Conservation (phyloP, 495 filamentous ascomycete genomes). For the Xylaria acuta region DNA sequence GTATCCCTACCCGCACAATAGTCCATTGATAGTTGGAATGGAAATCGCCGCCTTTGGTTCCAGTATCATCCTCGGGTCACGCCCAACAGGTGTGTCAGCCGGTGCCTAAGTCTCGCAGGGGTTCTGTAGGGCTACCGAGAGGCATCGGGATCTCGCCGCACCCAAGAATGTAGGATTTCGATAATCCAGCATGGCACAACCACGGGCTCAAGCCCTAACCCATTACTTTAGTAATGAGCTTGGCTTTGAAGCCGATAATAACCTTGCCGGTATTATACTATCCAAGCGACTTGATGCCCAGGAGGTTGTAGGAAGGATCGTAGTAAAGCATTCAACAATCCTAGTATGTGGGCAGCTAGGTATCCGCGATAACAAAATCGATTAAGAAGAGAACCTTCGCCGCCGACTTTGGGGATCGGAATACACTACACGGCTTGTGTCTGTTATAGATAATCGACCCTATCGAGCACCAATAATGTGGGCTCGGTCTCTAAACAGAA, state of each 20-base stretch:
- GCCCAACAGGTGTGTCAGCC: constrained; percentile 6
- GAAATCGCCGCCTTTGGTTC: constrained; percentile 12
- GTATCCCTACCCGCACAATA: constrained; percentile 10
- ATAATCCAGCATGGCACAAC: neutral
- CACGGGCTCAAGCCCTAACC: neutral
- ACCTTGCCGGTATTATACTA: neutral
- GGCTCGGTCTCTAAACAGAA: neutral
- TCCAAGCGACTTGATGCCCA: neutral
- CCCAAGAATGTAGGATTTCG: no score
- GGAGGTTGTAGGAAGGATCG: neutral
- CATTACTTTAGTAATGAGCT: neutral
- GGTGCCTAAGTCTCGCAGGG: constrained; percentile 10
- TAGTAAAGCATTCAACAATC: neutral
- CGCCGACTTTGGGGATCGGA: constrained; percentile 11
- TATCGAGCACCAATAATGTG: neutral
- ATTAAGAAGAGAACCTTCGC: neutral
- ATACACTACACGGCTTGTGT: neutral
- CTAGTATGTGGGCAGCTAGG: neutral
- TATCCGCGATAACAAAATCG: neutral
- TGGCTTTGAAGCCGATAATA: neutral
- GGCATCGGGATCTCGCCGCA: neutral
- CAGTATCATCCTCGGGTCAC: constrained; percentile 11
- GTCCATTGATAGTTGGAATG: constrained; percentile 13
- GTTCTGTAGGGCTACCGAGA: no score
- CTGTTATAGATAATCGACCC: neutral